These are phyloP conservation scores for Vaccinium macrocarpon DNA, from an alignment of 148 eudicot genomes.

Conservation along the genomic window DNA sequence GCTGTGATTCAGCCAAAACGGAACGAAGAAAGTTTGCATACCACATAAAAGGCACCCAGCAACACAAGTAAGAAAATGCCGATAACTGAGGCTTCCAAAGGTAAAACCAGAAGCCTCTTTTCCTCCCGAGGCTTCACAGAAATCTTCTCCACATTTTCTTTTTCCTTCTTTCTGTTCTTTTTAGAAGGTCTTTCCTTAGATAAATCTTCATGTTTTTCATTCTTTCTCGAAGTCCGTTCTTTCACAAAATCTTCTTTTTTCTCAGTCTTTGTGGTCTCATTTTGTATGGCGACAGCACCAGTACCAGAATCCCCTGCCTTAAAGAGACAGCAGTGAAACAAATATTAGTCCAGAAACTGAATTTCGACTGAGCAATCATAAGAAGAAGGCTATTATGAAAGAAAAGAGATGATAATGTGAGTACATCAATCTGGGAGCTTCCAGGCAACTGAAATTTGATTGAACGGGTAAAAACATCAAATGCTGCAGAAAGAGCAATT, in stretches of 20 bases:
- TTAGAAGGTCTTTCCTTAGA: conserved; percentile 16
- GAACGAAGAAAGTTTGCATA: conserved; percentile 34
- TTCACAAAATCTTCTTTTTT: conserved; percentile 50
- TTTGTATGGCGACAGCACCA: conserved; percentile 36
- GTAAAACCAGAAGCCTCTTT: conserved; percentile 74
- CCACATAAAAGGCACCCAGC: conserved; percentile 96
- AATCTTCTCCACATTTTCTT: conserved; percentile 53
- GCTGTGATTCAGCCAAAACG: not conserved
- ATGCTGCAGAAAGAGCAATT: conserved; percentile 94
- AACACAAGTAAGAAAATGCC: conserved; percentile 70
- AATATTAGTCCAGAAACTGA: conserved; percentile 21
- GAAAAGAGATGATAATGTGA: conserved; percentile 16
- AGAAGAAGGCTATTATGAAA: not conserved
- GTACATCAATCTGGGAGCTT: conserved; percentile 48
- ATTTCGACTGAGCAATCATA: not conserved
- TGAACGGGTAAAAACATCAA: conserved; percentile 77
- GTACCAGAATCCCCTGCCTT: conserved; percentile 72
- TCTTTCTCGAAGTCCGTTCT: conserved; percentile 31
- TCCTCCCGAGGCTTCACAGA: conserved; percentile 50
- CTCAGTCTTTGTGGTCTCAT: conserved; percentile 44
- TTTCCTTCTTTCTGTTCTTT: conserved; percentile 80
- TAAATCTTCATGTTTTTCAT: conserved; percentile 57
- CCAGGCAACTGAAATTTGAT: conserved; percentile 66
- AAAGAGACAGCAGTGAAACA: conserved; percentile 20
- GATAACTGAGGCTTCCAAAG: conserved; percentile 76